A percentile compares a stretch with the other conserved stretches of the same genome.
phyloP scores from a whole-genome alignment of 139 green algal genomes.

The Closterium sp. region DNA sequence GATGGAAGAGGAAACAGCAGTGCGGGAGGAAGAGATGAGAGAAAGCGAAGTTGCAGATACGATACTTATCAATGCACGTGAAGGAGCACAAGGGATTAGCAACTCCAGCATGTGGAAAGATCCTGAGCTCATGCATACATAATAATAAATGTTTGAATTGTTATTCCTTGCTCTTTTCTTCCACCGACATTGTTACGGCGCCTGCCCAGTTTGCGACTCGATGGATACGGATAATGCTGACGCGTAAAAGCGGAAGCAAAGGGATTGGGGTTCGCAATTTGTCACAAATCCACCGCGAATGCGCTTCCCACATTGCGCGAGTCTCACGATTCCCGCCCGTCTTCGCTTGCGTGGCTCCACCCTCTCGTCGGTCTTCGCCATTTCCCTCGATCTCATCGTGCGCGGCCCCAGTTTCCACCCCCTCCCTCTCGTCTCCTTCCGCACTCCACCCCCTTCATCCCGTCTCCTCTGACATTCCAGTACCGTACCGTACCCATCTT shows the following conservation, averaged over 20 bases:
- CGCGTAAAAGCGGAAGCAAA: neutral
- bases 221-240: neutral
- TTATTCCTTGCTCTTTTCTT: neutral
- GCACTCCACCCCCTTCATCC: no score
- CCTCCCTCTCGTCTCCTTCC: neutral
- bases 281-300: neutral
- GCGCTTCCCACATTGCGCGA: neutral
- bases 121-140: neutral
- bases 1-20: neutral
- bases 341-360: neutral
- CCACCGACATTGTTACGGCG: neutral
- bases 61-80: neutral
- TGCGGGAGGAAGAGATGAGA: neutral
- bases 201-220: neutral
- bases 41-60: neutral
- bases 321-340: neutral
- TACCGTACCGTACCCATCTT: no score
- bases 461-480: no score
- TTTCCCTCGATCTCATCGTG: neutral
- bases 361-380: neutral
- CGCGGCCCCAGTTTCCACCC: neutral
- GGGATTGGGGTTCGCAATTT: neutral
- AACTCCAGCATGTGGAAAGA: neutral
- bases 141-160: neutral
- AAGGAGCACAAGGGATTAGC: neutral